Evolutionary conservation across 768 basidiomycete genomes (phyloP).

Genomic region (Ramaria rubella): DNA sequence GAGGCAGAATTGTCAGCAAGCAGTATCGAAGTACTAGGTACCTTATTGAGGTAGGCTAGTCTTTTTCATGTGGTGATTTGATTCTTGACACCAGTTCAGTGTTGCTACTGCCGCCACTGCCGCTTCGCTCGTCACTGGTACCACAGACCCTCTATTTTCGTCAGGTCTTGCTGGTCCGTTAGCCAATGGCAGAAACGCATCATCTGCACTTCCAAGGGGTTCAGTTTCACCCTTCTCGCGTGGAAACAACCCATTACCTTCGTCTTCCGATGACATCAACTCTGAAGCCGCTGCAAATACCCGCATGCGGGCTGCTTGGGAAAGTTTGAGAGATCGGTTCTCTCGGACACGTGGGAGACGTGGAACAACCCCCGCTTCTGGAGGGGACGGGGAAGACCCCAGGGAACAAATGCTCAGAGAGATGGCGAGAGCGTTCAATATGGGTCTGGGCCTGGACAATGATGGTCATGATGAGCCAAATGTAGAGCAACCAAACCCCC

Average conservation of each 20-base stretch:
- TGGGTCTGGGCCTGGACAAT: slow-evolving; percentile 44
- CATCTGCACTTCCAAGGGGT: slow-evolving; percentile 11
- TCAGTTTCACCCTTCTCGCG: neutral
- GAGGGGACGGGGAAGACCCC: slow-evolving; percentile 35
- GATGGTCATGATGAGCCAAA: neutral
- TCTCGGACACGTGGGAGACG: slow-evolving; percentile 1
- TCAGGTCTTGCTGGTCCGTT: slow-evolving; percentile 38
- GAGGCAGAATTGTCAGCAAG: slow-evolving; percentile 7
- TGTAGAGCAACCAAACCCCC: neutral
- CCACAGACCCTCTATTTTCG: slow-evolving; percentile 57
- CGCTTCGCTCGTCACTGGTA: slow-evolving; percentile 72
- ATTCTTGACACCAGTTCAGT: slow-evolving; percentile 31
- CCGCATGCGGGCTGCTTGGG: slow-evolving; percentile 8
- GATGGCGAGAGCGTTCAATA: slow-evolving; percentile 75
- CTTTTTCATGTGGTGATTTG: neutral
- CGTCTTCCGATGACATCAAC: slow-evolving; percentile 1
- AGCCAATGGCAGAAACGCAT: slow-evolving; percentile 19
- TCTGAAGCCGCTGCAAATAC: neutral
- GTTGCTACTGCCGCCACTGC: slow-evolving; percentile 92
- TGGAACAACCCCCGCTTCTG: neutral
- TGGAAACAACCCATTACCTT: slow-evolving; percentile 6
- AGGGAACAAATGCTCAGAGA: slow-evolving; percentile 70
- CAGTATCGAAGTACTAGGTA: slow-evolving; percentile 77
- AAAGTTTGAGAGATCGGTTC: slow-evolving; percentile 11
- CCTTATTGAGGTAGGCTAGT: slow-evolving; percentile 61